phyloP scores from a whole-genome alignment of 805 yeast species.

The Millerago galiae region DNA sequence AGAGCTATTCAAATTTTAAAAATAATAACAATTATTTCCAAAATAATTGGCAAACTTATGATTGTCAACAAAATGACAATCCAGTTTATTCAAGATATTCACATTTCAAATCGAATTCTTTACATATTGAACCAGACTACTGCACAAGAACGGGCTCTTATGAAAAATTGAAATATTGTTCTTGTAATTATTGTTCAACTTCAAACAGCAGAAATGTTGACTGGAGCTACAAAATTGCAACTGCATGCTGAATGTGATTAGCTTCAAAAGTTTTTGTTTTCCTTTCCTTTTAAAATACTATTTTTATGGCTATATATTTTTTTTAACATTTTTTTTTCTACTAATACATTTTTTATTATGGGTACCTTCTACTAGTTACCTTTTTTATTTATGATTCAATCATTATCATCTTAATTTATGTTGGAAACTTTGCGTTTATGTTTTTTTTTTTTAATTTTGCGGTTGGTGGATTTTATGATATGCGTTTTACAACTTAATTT shows the following conservation, averaged over 20 bases:
- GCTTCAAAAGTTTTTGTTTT: background rate
- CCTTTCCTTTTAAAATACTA: background rate
- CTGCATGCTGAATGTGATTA: conserved; percentile 8
- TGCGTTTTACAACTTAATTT: too few species aligned
- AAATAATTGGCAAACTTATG: conserved; percentile 4
- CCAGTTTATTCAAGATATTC: conserved; percentile 2
- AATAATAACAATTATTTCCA: conserved; percentile 3
- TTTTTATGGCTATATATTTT: background rate
- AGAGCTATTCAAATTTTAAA: conserved; percentile 9
- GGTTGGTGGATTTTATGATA: too few species aligned
- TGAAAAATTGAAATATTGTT: conserved; percentile 16
- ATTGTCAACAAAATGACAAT: conserved; percentile 4
- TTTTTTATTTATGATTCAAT: too few species aligned
- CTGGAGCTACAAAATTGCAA: conserved; percentile 17
- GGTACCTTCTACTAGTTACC: too few species aligned
- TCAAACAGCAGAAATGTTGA: conserved; percentile 15
- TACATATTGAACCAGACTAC: conserved; percentile 16
- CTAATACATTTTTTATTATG: too few species aligned
- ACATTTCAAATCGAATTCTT: conserved; percentile 16
- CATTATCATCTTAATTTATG: too few species aligned
- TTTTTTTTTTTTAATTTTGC: too few species aligned
- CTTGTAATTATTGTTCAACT: conserved; percentile 20
- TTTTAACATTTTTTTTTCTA: too few species aligned
- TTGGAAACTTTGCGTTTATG: too few species aligned
- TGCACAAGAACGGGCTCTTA: conserved; percentile 22